Percentiles rank a stretch among this genome's conserved stretches.
Conservation (phyloP, 805 yeast genomes). For the Clavispora fructus region DNA sequence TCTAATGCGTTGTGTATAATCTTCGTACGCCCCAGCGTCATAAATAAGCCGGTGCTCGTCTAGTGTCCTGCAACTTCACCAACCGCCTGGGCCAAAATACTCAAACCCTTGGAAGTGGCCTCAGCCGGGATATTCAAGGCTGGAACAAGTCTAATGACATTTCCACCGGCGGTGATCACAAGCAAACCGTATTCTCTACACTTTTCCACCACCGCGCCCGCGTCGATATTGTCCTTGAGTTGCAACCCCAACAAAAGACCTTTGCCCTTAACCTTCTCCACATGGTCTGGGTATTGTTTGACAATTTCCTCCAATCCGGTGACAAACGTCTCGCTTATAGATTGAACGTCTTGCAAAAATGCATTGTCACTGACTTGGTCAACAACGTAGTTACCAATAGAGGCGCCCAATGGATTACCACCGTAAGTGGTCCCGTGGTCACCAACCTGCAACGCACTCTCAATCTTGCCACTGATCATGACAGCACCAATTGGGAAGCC, state of each 20-base stretch:
- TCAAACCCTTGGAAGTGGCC: conserved; percentile 65
- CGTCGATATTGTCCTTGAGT: conserved; percentile 51
- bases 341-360: conserved; percentile 56
- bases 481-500: conserved; percentile 97
- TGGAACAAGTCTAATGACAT: conserved; percentile 87
- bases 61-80: conserved; percentile 11
- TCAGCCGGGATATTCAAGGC: conserved; percentile 78
- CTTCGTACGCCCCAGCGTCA: too few relatives aligned
- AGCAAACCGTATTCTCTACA: conserved; percentile 79
- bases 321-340: conserved; percentile 54
- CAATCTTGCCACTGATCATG: conserved; percentile 76
- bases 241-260: conserved; percentile 87
- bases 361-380: conserved; percentile 55
- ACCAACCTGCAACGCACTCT: conserved; percentile 69
- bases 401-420: conserved; percentile 89
- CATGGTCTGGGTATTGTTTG: conserved; percentile 52
- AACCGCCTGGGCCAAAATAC: conserved; percentile 57
- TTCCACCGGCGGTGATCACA: conserved; percentile 87
- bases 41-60: neutral
- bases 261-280: conserved; percentile 74
- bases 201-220: conserved; percentile 54
- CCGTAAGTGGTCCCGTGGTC: conserved; percentile 99
- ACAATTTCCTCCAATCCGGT: conserved; percentile 46
- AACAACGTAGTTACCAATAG: conserved; percentile 74
- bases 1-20: too few relatives aligned